Evolutionary conservation across 257 asterid species (phyloP).

Genomic region (Jacaranda copaia): DNA sequence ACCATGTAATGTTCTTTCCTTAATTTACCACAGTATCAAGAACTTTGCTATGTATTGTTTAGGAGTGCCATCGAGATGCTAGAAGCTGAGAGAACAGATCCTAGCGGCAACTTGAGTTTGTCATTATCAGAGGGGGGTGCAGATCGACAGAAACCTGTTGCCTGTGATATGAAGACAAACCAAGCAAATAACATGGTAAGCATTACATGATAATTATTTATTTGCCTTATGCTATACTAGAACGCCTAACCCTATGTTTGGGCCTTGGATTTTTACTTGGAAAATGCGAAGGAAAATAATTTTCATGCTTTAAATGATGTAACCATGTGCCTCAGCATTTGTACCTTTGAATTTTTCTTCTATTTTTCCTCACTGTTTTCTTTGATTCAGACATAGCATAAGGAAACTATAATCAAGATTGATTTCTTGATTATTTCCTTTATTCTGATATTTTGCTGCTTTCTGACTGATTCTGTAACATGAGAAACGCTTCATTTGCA

Average conservation of each 20-base stretch:
- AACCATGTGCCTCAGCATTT: too few relatives aligned
- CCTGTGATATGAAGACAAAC: conserved; percentile 40
- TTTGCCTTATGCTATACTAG: conserved; percentile 16
- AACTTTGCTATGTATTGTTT: conserved; percentile 28
- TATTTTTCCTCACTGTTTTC: too few relatives aligned
- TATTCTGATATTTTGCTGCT: neutral
- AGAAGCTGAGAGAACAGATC: conserved; percentile 71
- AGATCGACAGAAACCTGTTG: conserved; percentile 51
- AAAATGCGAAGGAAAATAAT: too few relatives aligned
- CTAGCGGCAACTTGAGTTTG: conserved; percentile 41
- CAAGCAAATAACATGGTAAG: conserved; percentile 59
- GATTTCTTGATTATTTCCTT: neutral
- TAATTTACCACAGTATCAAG: conserved; percentile 28
- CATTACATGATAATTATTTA: conserved; percentile 7
- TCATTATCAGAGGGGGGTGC: conserved; percentile 42
- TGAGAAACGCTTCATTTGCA: conserved; percentile 1
- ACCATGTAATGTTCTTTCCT: conserved; percentile 24
- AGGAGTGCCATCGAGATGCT: conserved; percentile 92
- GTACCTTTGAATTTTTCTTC: too few relatives aligned
- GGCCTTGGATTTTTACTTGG: too few relatives aligned
- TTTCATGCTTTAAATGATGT: too few relatives aligned
- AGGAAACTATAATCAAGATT: neutral
- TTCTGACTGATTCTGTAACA: neutral
- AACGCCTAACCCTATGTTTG: neutral
- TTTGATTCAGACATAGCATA: too few relatives aligned